Percentiles rank a stretch among this genome's conserved stretches.
phyloP scores from a whole-genome alignment of 257 asterid species.

The Plantago major region DNA sequence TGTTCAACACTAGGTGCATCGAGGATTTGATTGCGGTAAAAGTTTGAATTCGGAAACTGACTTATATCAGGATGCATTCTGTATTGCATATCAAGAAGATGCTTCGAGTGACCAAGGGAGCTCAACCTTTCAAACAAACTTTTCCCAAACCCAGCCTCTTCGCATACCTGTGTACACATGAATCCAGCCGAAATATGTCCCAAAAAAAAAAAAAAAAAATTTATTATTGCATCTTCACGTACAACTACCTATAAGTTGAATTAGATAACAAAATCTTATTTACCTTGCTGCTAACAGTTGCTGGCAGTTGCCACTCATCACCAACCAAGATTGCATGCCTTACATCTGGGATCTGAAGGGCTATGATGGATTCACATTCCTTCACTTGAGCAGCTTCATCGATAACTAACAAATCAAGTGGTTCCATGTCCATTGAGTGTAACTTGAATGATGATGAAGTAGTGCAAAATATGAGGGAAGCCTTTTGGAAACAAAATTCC shows the following conservation, averaged over 20 bases:
- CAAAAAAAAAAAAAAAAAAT: background rate
- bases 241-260: background rate
- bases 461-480: constrained; percentile 56
- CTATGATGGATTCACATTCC: constrained; percentile 50
- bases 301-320: constrained; percentile 54
- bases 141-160: constrained; percentile 53
- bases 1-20: constrained; percentile 41
- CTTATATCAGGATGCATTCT: constrained; percentile 64
- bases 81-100: constrained; percentile 46
- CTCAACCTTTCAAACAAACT: constrained; percentile 60
- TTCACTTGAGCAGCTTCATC: constrained; percentile 67
- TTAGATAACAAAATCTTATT: background rate
- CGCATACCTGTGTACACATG: constrained; percentile 30
- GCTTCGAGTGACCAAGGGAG: constrained; percentile 44
- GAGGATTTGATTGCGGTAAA: constrained; percentile 35
- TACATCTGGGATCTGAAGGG: constrained; percentile 44
- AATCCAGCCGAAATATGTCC: background rate
- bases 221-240: background rate
- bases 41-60: constrained; percentile 42
- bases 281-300: constrained; percentile 50
- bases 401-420: constrained; percentile 39
- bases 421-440: constrained; percentile 26
- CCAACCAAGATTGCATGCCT: constrained; percentile 49
- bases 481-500: constrained; percentile 36
- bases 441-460: constrained; percentile 40